These are phyloP conservation scores for Gastrolobium villosum DNA, from an alignment of 306 rosid genomes.

Conservation along the genomic window DNA sequence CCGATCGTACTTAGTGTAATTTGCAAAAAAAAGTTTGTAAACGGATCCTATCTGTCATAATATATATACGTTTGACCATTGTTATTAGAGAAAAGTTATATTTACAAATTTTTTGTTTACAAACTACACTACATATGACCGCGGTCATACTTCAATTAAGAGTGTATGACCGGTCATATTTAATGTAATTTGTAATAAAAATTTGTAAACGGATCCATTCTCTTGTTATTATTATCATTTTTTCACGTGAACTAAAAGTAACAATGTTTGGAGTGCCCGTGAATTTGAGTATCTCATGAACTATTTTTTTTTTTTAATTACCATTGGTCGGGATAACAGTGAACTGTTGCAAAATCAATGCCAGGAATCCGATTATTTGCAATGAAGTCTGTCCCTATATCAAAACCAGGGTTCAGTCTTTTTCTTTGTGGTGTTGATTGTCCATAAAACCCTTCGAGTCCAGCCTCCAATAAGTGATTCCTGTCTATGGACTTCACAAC, in stretches of 20 bases:
- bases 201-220: no score
- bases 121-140: no score
- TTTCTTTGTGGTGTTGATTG: conserved; percentile 78
- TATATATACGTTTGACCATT: no score
- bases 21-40: no score
- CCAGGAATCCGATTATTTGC: conserved; percentile 71
- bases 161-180: no score
- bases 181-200: no score
- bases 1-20: no score
- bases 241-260: not conserved
- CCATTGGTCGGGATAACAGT: conserved; percentile 97
- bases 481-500: conserved; percentile 88
- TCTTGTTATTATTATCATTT: no score
- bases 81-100: no score
- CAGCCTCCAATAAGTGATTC: conserved; percentile 89
- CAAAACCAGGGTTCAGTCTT: conserved; percentile 68
- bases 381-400: conserved; percentile 85
- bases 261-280: not conserved
- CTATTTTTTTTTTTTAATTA: conserved; percentile 40
- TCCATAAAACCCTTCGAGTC: conserved; percentile 93
- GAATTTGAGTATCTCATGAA: conserved; percentile 2
- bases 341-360: conserved; percentile 90
- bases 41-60: no score
- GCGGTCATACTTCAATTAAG: no score
- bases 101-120: no score